Evolutionary conservation across 805 yeast genomes (phyloP).

Genomic region (Pichia deserticola): DNA sequence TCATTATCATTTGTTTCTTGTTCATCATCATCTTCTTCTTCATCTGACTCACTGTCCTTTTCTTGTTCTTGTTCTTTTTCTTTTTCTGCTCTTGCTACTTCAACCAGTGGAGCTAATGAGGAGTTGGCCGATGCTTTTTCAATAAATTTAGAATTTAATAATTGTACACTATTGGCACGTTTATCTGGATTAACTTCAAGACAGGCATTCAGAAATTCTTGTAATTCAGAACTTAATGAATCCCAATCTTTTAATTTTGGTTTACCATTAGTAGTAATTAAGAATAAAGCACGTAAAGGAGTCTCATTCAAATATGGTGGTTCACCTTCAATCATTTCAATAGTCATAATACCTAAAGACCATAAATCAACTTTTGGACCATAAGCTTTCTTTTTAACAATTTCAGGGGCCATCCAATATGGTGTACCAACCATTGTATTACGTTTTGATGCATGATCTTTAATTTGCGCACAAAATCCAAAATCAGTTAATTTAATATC

Average conservation of each 20-base stretch:
- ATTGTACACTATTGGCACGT: conserved; percentile 70
- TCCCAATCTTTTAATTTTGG: conserved; percentile 73
- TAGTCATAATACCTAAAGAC: conserved; percentile 81
- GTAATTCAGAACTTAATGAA: conserved; percentile 56
- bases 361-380: conserved; percentile 80
- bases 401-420: conserved; percentile 90
- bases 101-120: conserved; percentile 66
- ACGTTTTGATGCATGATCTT: conserved; percentile 63
- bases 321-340: conserved; percentile 81
- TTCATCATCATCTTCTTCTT: conserved; percentile 20
- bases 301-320: conserved; percentile 79
- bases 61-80: conserved; percentile 16
- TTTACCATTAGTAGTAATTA: conserved; percentile 76
- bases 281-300: conserved; percentile 66
- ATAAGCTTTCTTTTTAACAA: conserved; percentile 70
- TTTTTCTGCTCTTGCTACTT: conserved; percentile 51
- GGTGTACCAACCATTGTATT: conserved; percentile 88
- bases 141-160: conserved; percentile 62
- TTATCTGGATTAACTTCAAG: conserved; percentile 76
- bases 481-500: conserved; percentile 86
- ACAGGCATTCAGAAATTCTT: conserved; percentile 67
- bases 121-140: conserved; percentile 52
- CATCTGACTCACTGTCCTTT: neutral
- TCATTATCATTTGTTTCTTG: neutral
- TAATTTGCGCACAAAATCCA: conserved; percentile 71